Base-by-base conservation (phyloP, 371 early-diverging fungal species). In the Basidiobolus heterosporus region DNA sequence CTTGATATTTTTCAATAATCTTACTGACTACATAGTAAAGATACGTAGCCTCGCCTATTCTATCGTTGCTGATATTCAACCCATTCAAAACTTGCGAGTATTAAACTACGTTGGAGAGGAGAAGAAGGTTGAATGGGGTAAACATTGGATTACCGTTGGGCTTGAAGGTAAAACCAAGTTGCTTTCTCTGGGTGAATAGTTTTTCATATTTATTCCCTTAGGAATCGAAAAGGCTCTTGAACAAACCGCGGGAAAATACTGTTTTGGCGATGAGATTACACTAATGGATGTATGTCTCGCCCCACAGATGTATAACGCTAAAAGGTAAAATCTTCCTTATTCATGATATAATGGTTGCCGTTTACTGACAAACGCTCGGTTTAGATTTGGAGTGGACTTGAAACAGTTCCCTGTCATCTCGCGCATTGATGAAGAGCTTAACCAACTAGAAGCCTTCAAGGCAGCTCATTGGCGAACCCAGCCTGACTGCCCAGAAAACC, bases 61-160 rank as follows among this genome's bases (percentile, higher is more conserved):
- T 6, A 77, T 94, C 19, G 79, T 74, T 15, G 67, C 78, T 57
- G 95, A 91, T 54, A 92, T 78, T 41, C 91, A 91, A 55, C 95
- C 95, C 2, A 49, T 90, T 37, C 85, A 89, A 53, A 91, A 93
- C 59, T 53, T 84, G 46, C 57, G 73, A n/a, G 76, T 91, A 0
- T 51, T 85, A 42, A 59, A 70, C 17, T 65, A 75, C 41, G 64
- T 75, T 14, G 74, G 60, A 4, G 69, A 72, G 0, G 65, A 66
- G 44, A 70, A 66, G 36, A 71, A 61, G 50, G 56, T 30, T 21
- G 86, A 74, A 38, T 87, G 81, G 85, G 78, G 67, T 13, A 59
- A 53, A 43, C 49, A 62, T 22, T 72, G 72, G 57, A 69, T 89
- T 30, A 45, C 57, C 1, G 48, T 57, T 7, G 88, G 88, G 0